These are phyloP conservation scores for Hordeum marinum DNA, from an alignment of 176 grass and related monocot genomes.

Conservation along the genomic window DNA sequence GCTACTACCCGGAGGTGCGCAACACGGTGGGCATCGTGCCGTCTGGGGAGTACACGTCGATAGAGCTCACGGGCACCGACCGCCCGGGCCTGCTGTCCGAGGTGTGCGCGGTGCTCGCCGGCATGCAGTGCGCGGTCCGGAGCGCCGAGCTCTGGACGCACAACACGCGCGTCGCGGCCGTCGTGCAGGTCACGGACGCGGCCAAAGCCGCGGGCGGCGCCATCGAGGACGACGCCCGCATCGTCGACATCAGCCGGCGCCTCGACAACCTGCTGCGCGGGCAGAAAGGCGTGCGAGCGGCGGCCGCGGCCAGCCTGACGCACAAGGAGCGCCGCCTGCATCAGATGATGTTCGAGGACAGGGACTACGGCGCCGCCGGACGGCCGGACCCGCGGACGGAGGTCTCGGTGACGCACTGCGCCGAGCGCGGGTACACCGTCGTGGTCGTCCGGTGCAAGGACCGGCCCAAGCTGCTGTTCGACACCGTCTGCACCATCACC, in stretches of 20 bases:
- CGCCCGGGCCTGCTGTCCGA: conserved; percentile 80
- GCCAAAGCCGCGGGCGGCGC: conserved; percentile 9
- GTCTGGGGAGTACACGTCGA: conserved; percentile 56
- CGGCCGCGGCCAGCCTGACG: conserved; percentile 1
- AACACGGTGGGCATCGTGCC: conserved; percentile 61
- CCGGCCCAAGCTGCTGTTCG: conserved; percentile 87
- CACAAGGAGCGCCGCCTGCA: conserved; percentile 80
- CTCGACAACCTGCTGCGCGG: conserved; percentile 54
- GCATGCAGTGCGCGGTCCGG: conserved; percentile 43
- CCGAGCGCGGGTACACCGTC: conserved; percentile 65
- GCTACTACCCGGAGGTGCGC: conserved; percentile 47
- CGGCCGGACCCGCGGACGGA: conserved; percentile 8
- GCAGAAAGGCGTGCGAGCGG: conserved; percentile 21
- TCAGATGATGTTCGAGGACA: conserved; percentile 84
- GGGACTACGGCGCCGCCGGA: conserved; percentile 7
- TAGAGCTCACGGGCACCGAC: conserved; percentile 76
- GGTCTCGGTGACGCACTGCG: conserved; percentile 53
- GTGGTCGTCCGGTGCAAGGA: conserved; percentile 68
- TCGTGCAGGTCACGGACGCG: conserved; percentile 61
- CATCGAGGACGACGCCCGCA: conserved; percentile 33
- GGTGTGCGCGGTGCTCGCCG: conserved; percentile 67
- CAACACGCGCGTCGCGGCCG: conserved; percentile 69
- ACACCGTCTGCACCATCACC: conserved; percentile 81
- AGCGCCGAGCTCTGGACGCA: conserved; percentile 88
- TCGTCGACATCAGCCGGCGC: conserved; percentile 46